phyloP scores from a whole-genome alignment of 2,329 filamentous ascomycete species.

The Aureobasidium sp. region DNA sequence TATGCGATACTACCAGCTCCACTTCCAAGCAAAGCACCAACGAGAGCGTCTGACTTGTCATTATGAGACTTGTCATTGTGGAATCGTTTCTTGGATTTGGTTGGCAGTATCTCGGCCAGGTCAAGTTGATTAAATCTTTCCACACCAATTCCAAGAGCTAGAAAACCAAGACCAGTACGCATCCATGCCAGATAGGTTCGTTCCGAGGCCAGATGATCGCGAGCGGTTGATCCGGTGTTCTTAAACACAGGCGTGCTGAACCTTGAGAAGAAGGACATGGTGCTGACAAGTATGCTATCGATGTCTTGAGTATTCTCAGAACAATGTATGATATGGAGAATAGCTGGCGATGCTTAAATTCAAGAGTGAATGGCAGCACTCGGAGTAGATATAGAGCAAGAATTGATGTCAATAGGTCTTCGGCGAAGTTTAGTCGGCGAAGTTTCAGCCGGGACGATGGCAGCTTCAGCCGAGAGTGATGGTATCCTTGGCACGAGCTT shows the following conservation, averaged over 20 bases:
- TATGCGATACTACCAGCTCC: slow-evolving; percentile 42
- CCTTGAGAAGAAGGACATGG: slow-evolving; percentile 9
- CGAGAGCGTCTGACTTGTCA: slow-evolving; percentile 15
- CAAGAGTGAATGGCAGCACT: not conserved
- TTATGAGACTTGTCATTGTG: slow-evolving; percentile 13
- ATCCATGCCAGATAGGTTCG: slow-evolving; percentile 49
- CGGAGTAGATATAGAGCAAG: no score
- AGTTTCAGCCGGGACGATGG: not conserved
- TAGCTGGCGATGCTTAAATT: not conserved
- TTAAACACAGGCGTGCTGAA: slow-evolving; percentile 22
- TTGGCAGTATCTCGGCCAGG: slow-evolving; percentile 24
- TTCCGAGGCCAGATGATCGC: slow-evolving; percentile 49
- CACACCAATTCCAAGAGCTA: slow-evolving; percentile 47
- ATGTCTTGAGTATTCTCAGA: no score
- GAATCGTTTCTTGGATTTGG: slow-evolving; percentile 28
- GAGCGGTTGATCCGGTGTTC: slow-evolving; percentile 45
- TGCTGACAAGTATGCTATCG: not conserved
- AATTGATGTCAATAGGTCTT: no score
- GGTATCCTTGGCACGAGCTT: slow-evolving; percentile 7
- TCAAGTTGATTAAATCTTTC: slow-evolving; percentile 36
- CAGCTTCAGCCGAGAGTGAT: not conserved
- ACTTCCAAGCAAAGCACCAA: slow-evolving; percentile 36
- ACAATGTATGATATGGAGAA: no score
- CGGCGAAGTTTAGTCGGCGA: not conserved
- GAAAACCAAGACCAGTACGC: slow-evolving; percentile 45